Base-by-base conservation (phyloP, 192 early-diverging fungal species). In the Gorgonomyces haynaldii region DNA sequence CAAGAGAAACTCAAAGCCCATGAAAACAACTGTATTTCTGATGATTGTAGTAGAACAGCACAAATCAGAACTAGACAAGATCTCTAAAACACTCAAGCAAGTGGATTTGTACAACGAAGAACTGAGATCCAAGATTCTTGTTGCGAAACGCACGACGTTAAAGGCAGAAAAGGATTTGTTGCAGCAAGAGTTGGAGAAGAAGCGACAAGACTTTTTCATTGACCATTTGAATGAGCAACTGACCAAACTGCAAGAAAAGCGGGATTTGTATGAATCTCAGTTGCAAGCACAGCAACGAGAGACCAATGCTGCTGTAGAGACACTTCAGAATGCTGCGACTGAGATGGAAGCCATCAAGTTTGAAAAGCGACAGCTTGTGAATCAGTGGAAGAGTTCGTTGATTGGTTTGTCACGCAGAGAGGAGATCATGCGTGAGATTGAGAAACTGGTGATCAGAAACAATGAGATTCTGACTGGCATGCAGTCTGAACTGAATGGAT, bases 271-370 rank as follows among this genome's bases (percentile, higher is more conserved):
- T 50, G 74, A 77, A 22, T 65, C 67, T 10, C 77, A 79, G 54
- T 42, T 69, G 8, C 42, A 63, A 10, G 71, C 64, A 0, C 77
- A 79, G 52, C 72, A 74, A 57, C 52, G 54, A 22, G 77, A 79
- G 40, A 77, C 74, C 2, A 62, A 69, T 42, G 62, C 68, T 16
- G 75, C 74, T 3, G 13, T 61, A 12, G 67, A 75, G 48, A 78
- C 77, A 10, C 49, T 79, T 8, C 74, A 79, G 38, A 69, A 78
- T 26, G 77, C 77, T 1, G 53, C 64, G 2, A 66, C 61, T 7
- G 77, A 79, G 46, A 78, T 78, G 70, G 74, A 79, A 54, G 76
- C 76, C 8, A 79, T 79, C 22, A 65, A 71, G 40, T 79, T 70
- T 59, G 77, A 79, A 59, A 79, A 79, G 55, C 41, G 67, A 30